These are phyloP conservation scores for Russula sp. DNA, from an alignment of 768 basidiomycete species.

Conservation along the genomic window DNA sequence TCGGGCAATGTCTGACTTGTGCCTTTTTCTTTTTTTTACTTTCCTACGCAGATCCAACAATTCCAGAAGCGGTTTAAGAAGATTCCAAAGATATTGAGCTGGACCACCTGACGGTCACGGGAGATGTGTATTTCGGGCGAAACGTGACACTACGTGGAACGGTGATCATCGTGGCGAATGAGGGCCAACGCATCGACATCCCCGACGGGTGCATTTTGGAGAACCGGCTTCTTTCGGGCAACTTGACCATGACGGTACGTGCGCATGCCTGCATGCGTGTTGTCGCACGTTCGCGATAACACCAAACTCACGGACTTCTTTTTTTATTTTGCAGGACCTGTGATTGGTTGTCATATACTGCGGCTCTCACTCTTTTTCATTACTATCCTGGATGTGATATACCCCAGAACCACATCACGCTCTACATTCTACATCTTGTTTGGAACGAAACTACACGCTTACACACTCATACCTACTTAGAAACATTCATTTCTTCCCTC, in stretches of 20 bases:
- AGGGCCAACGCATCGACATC: slow-evolving; percentile 70
- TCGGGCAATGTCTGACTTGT: not conserved
- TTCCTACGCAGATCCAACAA: slow-evolving; percentile 56
- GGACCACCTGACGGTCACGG: slow-evolving; percentile 92
- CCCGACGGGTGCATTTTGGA: slow-evolving; percentile 73
- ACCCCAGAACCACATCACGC: not conserved
- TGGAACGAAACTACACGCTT: not conserved
- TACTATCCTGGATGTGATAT: not conserved
- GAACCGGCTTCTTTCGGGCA: slow-evolving; percentile 77
- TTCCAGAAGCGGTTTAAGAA: slow-evolving; percentile 96
- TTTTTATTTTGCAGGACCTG: slow-evolving; percentile 12
- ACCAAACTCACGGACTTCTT: not conserved
- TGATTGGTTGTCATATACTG: no score
- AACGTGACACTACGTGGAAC: slow-evolving; percentile 85
- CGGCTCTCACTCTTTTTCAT: not conserved
- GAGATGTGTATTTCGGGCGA: slow-evolving; percentile 86
- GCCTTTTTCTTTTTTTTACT: slow-evolving; percentile 7
- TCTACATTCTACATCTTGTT: not conserved
- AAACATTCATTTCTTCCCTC: slow-evolving; percentile 10
- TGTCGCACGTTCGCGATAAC: not conserved
- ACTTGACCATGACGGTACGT: slow-evolving; percentile 71
- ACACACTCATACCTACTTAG: not conserved
- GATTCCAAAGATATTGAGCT: slow-evolving; percentile 89
- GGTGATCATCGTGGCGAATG: slow-evolving; percentile 81
- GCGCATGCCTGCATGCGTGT: not conserved